Evolutionary conservation across 345 rosid species (phyloP).

Genomic region (Noccaea bulbosa): DNA sequence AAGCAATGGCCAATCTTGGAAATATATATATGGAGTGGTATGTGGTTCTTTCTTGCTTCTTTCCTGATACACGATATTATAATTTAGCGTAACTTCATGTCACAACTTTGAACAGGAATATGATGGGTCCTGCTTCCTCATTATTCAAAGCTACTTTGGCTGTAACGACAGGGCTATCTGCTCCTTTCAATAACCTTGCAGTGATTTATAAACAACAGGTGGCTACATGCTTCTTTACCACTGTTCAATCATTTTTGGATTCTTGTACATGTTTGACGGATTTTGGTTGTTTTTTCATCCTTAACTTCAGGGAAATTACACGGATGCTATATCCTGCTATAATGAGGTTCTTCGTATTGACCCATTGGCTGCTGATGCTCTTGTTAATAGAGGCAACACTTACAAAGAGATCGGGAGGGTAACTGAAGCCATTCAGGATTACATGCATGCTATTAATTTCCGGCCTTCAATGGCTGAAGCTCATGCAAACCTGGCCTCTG

Average conservation of each 20-base stretch:
- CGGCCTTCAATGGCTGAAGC: constrained; percentile 99
- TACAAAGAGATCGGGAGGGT: constrained; percentile 97
- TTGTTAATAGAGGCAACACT: constrained; percentile 96
- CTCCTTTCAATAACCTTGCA: constrained; percentile 97
- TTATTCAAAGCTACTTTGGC: constrained; percentile 87
- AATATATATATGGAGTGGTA: constrained; percentile 99
- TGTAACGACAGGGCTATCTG: constrained; percentile 92
- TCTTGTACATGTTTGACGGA: neutral
- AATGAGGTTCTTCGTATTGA: constrained; percentile 97
- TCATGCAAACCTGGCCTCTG: constrained; percentile 99
- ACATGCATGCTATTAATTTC: constrained; percentile 72
- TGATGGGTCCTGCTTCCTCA: constrained; percentile 79
- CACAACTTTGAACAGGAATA: constrained; percentile 62
- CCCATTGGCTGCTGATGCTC: constrained; percentile 97
- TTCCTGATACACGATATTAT: neutral
- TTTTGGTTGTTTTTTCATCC: constrained; percentile 18
- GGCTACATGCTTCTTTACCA: constrained; percentile 18
- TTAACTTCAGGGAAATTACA: constrained; percentile 77
- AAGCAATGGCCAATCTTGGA: constrained; percentile 96
- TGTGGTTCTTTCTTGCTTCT: constrained; percentile 24
- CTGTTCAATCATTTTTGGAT: constrained; percentile 12
- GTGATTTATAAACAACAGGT: constrained; percentile 99
- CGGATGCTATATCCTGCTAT: constrained; percentile 96
- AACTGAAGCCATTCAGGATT: constrained; percentile 95
- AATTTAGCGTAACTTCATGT: neutral